A percentile compares a stretch with the other conserved stretches of the same genome.
These are phyloP conservation scores for Nicotiana knightiana DNA, from an alignment of 257 asterid genomes.

Conservation along the genomic window DNA sequence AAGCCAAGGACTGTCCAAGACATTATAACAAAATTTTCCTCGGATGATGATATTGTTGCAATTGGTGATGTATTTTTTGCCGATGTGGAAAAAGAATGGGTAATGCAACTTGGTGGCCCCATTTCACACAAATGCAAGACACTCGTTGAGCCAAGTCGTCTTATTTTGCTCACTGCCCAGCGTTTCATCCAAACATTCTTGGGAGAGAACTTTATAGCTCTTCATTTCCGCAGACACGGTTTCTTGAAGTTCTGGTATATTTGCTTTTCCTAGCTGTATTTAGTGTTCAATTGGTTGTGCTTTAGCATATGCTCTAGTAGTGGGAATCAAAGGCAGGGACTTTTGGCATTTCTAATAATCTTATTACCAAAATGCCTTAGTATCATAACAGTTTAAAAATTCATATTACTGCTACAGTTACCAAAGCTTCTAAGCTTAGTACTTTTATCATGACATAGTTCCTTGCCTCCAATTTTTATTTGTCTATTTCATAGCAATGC, in stretches of 20 bases:
- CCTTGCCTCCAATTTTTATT: constrained; percentile 8
- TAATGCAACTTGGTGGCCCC: constrained; percentile 96
- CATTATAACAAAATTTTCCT: constrained; percentile 56
- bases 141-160: constrained; percentile 80
- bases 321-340: neutral
- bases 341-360: neutral
- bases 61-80: constrained; percentile 97
- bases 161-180: constrained; percentile 88
- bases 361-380: neutral
- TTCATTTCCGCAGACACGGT: constrained; percentile 96
- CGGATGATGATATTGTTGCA: constrained; percentile 69
- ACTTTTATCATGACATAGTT: neutral
- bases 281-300: neutral
- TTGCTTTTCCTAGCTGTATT: constrained; percentile 4
- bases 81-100: constrained; percentile 82
- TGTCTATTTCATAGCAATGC: constrained; percentile 57
- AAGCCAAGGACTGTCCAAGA: constrained; percentile 51
- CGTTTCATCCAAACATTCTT: constrained; percentile 91
- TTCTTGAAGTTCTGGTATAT: constrained; percentile 93
- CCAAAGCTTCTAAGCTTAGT: neutral
- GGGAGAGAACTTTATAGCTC: constrained; percentile 80
- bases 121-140: constrained; percentile 80
- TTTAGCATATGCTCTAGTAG: neutral
- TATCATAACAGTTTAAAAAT: neutral
- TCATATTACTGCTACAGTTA: neutral